Base-by-base conservation (phyloP, 306 rosid species). In the Alnus rubra region DNA sequence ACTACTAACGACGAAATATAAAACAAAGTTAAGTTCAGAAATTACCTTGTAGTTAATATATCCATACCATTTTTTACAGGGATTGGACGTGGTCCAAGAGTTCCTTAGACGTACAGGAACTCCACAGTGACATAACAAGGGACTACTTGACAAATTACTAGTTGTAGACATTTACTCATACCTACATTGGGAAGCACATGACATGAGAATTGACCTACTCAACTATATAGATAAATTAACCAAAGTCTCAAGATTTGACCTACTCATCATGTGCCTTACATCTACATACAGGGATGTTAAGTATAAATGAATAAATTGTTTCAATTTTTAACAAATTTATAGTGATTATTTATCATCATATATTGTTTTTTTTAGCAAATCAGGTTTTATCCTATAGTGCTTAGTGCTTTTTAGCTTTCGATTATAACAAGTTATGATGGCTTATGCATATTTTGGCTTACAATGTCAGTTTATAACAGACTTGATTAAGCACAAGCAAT, bases 181-280 rank as follows among this genome's bases (percentile, higher is more conserved):
- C 28, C 28, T 23, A 23, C 28, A 23, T 23, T 23, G 28, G 28
- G 28, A 23, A 23, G 28, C 28, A 23, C 28, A 23, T 23, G 28
- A 23, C 28, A 23, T 23, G 28, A 23, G 28, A 23, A 23, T 23
- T 23, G 28, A 23, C 28, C 28, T 23, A 23, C 28, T 96, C 78
- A 87, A 80, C 74, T 87, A 83, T 73, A 64, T 96, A 77, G 96
- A 93, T 74, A 82, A 89, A 60, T 83, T 96, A 87, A 88, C 89
- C 49, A 88, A 86, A 81, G 94, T 96, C 33, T 88, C 98, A 12
- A 91, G 97, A 85, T 96, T 93, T 81, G 91, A 86, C 81, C 73
- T 92, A 82, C 91, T 96, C 23, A 77, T 86, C 76, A 76, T 93
- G 98, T 90, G 93, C 86, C 91, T 96, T 74, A 80, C 96, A 71